These are phyloP conservation scores for Medicago arabica DNA, from an alignment of 306 rosid genomes.

Conservation along the genomic window DNA sequence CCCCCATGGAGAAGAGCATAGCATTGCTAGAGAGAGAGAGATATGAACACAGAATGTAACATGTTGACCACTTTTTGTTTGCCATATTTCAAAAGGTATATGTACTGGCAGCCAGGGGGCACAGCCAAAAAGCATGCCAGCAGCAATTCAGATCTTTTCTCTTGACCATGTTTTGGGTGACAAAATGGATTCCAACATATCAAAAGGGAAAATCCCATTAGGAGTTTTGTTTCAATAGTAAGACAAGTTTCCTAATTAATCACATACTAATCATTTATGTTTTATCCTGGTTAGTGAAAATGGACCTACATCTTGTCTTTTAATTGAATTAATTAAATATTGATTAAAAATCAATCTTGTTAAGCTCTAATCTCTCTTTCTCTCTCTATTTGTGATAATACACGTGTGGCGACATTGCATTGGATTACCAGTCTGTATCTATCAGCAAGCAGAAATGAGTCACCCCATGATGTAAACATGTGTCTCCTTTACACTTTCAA, in stretches of 20 bases:
- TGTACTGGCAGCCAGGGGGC: slow-evolving; percentile 24
- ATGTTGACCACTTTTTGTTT: slow-evolving; percentile 61
- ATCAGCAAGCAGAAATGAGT: background rate
- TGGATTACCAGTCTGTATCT: background rate
- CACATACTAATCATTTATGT: slow-evolving; percentile 61
- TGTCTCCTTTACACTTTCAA: slow-evolving; percentile 34
- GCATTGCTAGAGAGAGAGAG: slow-evolving; percentile 35
- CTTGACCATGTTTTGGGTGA: slow-evolving; percentile 78
- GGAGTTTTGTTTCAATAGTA: slow-evolving; percentile 31
- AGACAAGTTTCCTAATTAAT: slow-evolving; percentile 47
- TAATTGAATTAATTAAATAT: background rate
- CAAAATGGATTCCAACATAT: slow-evolving; percentile 43
- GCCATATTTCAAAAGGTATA: slow-evolving; percentile 39
- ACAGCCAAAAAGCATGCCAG: slow-evolving; percentile 38
- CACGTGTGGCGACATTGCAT: slow-evolving; percentile 1
- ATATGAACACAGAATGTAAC: slow-evolving; percentile 56
- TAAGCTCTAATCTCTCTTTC: background rate
- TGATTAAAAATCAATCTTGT: background rate
- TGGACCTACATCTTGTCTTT: slow-evolving; percentile 42
- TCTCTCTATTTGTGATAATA: background rate
- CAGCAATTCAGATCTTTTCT: slow-evolving; percentile 52
- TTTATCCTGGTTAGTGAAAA: slow-evolving; percentile 33
- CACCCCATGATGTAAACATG: slow-evolving; percentile 10
- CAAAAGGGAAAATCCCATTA: slow-evolving; percentile 15
- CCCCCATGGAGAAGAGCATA: background rate